These are phyloP conservation scores for Hericium rajendrae DNA, from an alignment of 768 basidiomycete species.

Conservation along the genomic window DNA sequence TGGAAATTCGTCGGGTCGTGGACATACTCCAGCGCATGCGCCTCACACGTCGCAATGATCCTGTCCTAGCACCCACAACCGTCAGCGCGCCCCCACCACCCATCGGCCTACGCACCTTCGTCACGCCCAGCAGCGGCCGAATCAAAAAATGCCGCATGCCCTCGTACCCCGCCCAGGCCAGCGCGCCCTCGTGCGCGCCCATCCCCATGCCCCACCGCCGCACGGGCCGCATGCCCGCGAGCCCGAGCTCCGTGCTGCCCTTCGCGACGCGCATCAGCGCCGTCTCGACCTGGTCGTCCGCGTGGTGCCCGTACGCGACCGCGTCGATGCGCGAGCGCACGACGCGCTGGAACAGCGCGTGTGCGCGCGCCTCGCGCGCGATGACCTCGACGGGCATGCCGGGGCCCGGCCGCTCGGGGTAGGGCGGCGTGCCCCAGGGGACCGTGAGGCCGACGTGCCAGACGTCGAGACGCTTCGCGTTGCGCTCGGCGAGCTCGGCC, in stretches of 20 bases:
- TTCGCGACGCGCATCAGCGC: slow-evolving; percentile 57
- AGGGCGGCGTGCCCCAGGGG: slow-evolving; percentile 48
- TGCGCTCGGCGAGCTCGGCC: slow-evolving; percentile 37
- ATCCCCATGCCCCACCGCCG: slow-evolving; percentile 77
- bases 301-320: slow-evolving; percentile 67
- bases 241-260: slow-evolving; percentile 46
- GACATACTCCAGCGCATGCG: slow-evolving; percentile 48
- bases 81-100: neutral
- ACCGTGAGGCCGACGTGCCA: slow-evolving; percentile 38
- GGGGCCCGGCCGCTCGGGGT: slow-evolving; percentile 35
- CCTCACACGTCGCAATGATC: slow-evolving; percentile 70
- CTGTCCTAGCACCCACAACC: slow-evolving; percentile 41
- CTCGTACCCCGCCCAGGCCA: slow-evolving; percentile 36
- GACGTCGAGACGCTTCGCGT: slow-evolving; percentile 35
- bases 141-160: slow-evolving; percentile 65
- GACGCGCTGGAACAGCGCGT: slow-evolving; percentile 41
- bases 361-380: slow-evolving; percentile 54
- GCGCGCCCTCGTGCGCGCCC: slow-evolving; percentile 18
- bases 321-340: slow-evolving; percentile 23
- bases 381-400: slow-evolving; percentile 39
- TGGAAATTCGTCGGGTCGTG: slow-evolving; percentile 68
- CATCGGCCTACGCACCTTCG: slow-evolving; percentile 42
- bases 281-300: slow-evolving; percentile 80
- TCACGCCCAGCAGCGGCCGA: slow-evolving; percentile 57
- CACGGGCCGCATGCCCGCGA: slow-evolving; percentile 56